Base-by-base conservation (phyloP, 257 asterid genomes). In the Capsicum baccatum region DNA sequence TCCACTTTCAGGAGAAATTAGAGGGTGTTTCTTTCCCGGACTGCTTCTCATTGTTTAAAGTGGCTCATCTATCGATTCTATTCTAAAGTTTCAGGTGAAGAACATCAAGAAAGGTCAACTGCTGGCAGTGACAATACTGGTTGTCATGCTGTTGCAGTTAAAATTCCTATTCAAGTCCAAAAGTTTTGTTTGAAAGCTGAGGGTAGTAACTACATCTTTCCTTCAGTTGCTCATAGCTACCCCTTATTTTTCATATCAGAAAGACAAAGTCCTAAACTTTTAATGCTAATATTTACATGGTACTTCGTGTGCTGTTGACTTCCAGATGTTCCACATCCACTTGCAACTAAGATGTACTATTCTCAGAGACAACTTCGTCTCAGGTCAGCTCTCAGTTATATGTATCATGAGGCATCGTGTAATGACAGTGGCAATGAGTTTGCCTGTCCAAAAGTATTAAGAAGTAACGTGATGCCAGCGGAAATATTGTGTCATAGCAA, bases 261-360 rank as follows among this genome's bases (percentile, higher is more conserved):
- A 80, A 19, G 60, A 33, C 76, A 14, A 16, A 16, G 48, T 42
- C 84, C 44, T 19, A 59, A 81, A 62, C 70, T 26, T 76, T 63
- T 76, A 54, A 35, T 6, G 81, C 63, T 26, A 76, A 44, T 81
- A 37, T 62, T 62, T 62, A 19, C 58, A 9, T 81, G 62, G 59
- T 39, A 62, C 84, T 62, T 42, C 19, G 70, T 44, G 54, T 44
- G 62, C 14, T 59, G 58, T 42, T 66, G 44, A 47, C 73, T 56
- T 86, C 47, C 92, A 92, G 97, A 91, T 88, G 86, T 90, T 86
- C 98, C 97, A 84, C 92, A 89, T 79, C 99, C 99, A 48, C 90
- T 95, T 82, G 98, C 99, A n/a, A 95, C 97, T 86, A 95, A 95
- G 90, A 88, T 89, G 59, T 95, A 92, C 86, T 95, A 91, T 88